Percentiles rank a stretch among this genome's conserved stretches.
These are phyloP conservation scores for Exophiala dermatitidis DNA, from an alignment of 2,329 filamentous ascomycete species.

Conservation along the genomic window DNA sequence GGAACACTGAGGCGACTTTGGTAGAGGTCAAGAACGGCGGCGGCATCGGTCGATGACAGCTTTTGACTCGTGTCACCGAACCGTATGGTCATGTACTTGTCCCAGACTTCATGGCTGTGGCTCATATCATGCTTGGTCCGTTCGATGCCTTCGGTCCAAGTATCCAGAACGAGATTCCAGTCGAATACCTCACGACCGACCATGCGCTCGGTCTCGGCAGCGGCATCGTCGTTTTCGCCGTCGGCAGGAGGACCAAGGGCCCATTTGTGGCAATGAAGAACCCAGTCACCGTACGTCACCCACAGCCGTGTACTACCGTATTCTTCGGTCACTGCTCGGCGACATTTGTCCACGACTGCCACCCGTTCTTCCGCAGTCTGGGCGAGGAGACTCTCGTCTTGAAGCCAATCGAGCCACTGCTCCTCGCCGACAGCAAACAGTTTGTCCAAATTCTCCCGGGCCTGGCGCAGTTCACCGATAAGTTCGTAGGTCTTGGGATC, in stretches of 20 bases:
- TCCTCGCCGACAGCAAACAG: slow-evolving; percentile 58
- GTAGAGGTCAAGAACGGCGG: slow-evolving; percentile 46
- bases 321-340: slow-evolving; percentile 54
- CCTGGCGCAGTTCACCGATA: slow-evolving; percentile 40
- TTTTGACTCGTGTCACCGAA: slow-evolving; percentile 46
- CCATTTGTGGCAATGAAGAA: slow-evolving; percentile 50
- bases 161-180: slow-evolving; percentile 48
- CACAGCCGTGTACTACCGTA: slow-evolving; percentile 55
- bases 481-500: slow-evolving; percentile 42
- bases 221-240: slow-evolving; percentile 31
- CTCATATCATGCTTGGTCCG: slow-evolving; percentile 55
- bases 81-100: slow-evolving; percentile 51
- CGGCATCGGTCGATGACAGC: slow-evolving; percentile 43
- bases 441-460: slow-evolving; percentile 53
- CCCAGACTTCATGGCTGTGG: slow-evolving; percentile 56
- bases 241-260: slow-evolving; percentile 37
- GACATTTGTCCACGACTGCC: slow-evolving; percentile 52
- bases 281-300: slow-evolving; percentile 56
- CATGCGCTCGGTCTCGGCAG: slow-evolving; percentile 48
- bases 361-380: slow-evolving; percentile 51
- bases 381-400: slow-evolving; percentile 55
- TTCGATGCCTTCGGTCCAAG: slow-evolving; percentile 50
- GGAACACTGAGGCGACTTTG: slow-evolving; percentile 50
- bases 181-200: slow-evolving; percentile 55
- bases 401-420: slow-evolving; percentile 57